Evolutionary conservation across 2,329 filamentous ascomycete genomes (phyloP).

Genomic region (Helminthosporium solani): DNA sequence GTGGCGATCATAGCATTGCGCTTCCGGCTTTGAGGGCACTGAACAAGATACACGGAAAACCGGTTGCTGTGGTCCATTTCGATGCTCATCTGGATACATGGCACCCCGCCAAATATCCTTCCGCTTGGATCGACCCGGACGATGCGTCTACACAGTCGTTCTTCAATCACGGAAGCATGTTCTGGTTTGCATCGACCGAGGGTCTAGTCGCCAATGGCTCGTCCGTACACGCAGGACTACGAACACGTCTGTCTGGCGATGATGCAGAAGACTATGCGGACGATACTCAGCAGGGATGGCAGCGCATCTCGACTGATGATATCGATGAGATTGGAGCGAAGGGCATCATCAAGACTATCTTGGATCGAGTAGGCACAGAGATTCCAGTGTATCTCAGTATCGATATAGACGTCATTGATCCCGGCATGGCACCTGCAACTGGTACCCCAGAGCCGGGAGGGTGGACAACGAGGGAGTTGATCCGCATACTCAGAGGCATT

Average conservation of each 20-base stretch:
- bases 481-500: conserved; percentile 76
- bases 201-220: conserved; percentile 73
- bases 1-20: conserved; percentile 54
- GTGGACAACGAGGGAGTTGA: conserved; percentile 87
- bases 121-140: conserved; percentile 62
- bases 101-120: conserved; percentile 79
- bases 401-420: conserved; percentile 80
- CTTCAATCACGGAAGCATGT: conserved; percentile 90
- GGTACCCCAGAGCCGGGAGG: conserved; percentile 89
- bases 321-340: conserved; percentile 77
- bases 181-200: conserved; percentile 82
- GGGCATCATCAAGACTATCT: conserved; percentile 70
- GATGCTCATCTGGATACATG: conserved; percentile 77
- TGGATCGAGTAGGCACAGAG: conserved; percentile 69
- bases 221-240: conserved; percentile 79
- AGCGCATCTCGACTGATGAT: conserved; percentile 79
- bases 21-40: conserved; percentile 53
- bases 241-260: conserved; percentile 69
- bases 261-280: conserved; percentile 72
- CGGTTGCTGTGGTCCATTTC: conserved; percentile 53
- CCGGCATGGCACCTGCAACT: conserved; percentile 71
- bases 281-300: conserved; percentile 70
- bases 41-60: conserved; percentile 47
- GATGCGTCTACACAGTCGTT: conserved; percentile 63
- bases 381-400: conserved; percentile 79